Evolutionary conservation across 2,329 filamentous ascomycete species (phyloP).

Genomic region (Colletotrichum sp.): DNA sequence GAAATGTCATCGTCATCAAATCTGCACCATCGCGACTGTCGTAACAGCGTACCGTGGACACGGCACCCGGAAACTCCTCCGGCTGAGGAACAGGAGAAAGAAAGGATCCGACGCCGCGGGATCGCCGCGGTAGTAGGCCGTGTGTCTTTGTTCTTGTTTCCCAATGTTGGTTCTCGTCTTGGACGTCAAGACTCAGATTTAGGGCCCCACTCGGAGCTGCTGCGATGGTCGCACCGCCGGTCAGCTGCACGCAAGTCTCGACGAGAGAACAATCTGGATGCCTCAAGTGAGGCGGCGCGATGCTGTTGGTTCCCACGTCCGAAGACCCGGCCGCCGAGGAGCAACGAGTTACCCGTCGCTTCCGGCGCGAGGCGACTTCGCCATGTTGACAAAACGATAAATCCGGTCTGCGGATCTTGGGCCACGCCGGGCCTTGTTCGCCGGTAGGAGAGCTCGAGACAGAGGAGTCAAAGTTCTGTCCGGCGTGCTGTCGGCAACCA

Average conservation of each 20-base stretch:
- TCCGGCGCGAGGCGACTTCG: background rate
- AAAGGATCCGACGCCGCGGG: background rate
- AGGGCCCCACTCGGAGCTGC: background rate
- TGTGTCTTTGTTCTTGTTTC: background rate
- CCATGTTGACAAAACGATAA: background rate
- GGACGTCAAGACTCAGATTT: background rate
- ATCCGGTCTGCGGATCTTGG: background rate
- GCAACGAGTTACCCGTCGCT: background rate
- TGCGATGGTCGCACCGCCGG: background rate
- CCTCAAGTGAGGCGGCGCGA: background rate
- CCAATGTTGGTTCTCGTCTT: background rate
- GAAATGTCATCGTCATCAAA: slow-evolving; percentile 15
- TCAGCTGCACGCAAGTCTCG: background rate
- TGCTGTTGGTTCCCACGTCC: background rate
- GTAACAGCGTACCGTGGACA: background rate
- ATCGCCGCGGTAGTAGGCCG: background rate
- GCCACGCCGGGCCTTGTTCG: background rate
- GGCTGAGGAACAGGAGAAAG: background rate
- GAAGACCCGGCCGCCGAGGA: background rate
- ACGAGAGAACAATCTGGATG: background rate
- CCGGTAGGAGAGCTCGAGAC: background rate
- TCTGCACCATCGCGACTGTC: slow-evolving; percentile 2
- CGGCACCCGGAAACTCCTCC: background rate
- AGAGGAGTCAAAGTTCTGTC: background rate
- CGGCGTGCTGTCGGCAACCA: background rate